Evolutionary conservation across 2,329 filamentous ascomycete species (phyloP).

Genomic region (Colletotrichum tamarilloi): DNA sequence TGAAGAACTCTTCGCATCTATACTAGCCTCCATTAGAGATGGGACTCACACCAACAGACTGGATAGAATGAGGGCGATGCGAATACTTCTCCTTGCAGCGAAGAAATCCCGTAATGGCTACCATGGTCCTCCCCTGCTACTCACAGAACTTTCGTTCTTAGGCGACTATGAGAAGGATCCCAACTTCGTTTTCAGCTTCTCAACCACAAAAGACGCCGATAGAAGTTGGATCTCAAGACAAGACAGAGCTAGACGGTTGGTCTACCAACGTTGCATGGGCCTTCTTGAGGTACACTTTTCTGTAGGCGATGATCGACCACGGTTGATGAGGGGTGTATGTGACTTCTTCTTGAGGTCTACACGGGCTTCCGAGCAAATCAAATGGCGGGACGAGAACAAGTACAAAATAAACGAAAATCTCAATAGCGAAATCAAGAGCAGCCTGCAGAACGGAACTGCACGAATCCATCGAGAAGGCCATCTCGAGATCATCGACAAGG

Average conservation of each 20-base stretch:
- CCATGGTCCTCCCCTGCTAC: too few species aligned
- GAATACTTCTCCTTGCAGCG: neutral
- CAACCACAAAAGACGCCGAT: neutral
- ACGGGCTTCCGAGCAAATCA: neutral
- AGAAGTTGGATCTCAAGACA: neutral
- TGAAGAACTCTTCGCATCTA: neutral
- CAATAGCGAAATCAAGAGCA: neutral
- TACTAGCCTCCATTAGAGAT: neutral
- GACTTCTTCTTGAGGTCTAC: accelerated
- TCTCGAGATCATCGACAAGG: neutral
- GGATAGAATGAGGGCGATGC: neutral
- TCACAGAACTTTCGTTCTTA: neutral
- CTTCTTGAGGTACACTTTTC: neutral
- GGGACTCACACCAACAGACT: neutral
- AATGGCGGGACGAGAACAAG: neutral
- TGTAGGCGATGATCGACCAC: neutral
- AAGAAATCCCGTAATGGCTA: too few species aligned
- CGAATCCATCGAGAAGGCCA: neutral
- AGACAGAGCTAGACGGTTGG: neutral
- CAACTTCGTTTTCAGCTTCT: neutral
- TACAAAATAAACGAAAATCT: neutral
- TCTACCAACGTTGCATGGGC: constrained; percentile 4
- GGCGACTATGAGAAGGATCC: neutral
- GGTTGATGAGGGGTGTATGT: neutral
- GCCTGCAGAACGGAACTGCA: neutral